Conservation (phyloP, 768 basidiomycete genomes). For the Jaapia argillacea region DNA sequence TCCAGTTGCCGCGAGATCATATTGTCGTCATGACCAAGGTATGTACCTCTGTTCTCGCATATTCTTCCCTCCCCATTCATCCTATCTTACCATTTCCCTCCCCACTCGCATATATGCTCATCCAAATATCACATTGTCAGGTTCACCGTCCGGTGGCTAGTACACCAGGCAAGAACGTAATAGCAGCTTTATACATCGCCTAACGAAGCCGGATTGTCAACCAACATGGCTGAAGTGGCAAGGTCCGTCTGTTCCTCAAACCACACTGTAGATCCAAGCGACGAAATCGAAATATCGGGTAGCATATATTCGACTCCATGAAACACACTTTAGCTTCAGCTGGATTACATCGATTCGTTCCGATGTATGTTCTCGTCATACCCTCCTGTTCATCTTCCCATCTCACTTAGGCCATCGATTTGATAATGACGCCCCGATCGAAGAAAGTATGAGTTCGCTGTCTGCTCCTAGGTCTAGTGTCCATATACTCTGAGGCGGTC, state of each 20-base stretch:
- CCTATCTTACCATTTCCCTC: too few species aligned
- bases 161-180: neutral
- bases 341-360: conserved; percentile 49
- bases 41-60: too few species aligned
- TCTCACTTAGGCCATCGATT: conserved; percentile 17
- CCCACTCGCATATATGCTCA: too few species aligned
- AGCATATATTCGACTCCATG: conserved; percentile 51
- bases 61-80: too few species aligned
- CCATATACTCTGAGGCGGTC: neutral
- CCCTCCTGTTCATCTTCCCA: neutral
- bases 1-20: conserved; percentile 33
- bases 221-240: conserved; percentile 24
- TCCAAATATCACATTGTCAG: too few species aligned
- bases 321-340: conserved; percentile 30
- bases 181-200: conserved; percentile 1
- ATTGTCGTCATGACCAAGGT: conserved; percentile 44
- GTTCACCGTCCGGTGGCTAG: neutral
- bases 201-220: conserved; percentile 25
- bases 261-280: neutral
- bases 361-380: conserved; percentile 25
- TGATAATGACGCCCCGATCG: conserved; percentile 25
- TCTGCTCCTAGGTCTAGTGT: neutral
- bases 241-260: conserved; percentile 18
- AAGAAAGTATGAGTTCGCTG: conserved; percentile 7
- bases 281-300: neutral